Evolutionary conservation across 2,329 filamentous ascomycete species (phyloP).

Genomic region (Fusarium floridanum): DNA sequence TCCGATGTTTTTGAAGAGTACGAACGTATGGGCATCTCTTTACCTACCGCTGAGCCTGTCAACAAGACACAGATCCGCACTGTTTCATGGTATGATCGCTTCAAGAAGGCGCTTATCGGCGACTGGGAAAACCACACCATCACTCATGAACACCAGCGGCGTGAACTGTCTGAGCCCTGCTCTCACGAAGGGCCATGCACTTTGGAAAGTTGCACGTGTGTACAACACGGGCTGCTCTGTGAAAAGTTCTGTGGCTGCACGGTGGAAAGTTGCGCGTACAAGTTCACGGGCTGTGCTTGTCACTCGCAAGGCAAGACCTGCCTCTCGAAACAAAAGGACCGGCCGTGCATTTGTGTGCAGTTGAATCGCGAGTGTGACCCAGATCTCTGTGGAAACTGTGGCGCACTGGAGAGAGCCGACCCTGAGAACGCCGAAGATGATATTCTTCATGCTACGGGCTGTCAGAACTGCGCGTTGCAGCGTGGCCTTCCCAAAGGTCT

Average conservation of each 20-base stretch:
- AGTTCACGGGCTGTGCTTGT: slow-evolving; percentile 77
- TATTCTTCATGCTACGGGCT: slow-evolving; percentile 68
- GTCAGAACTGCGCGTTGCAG: slow-evolving; percentile 80
- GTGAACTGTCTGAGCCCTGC: slow-evolving; percentile 74
- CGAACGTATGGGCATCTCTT: slow-evolving; percentile 39
- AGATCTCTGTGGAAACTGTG: slow-evolving; percentile 78
- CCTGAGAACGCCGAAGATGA: slow-evolving; percentile 74
- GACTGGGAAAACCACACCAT: slow-evolving; percentile 69
- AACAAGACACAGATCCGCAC: slow-evolving; percentile 57
- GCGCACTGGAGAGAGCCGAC: slow-evolving; percentile 76
- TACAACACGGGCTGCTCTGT: slow-evolving; percentile 71
- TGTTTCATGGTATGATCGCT: slow-evolving; percentile 68
- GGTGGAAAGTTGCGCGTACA: slow-evolving; percentile 69
- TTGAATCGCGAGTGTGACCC: slow-evolving; percentile 86
- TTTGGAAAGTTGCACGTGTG: slow-evolving; percentile 72
- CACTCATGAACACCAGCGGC: slow-evolving; percentile 67
- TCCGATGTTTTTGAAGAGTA: slow-evolving; percentile 61
- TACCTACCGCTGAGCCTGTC: slow-evolving; percentile 42
- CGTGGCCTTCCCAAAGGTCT: slow-evolving; percentile 74
- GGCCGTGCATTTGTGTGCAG: slow-evolving; percentile 76
- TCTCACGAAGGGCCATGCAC: slow-evolving; percentile 77
- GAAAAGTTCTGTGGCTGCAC: slow-evolving; percentile 79
- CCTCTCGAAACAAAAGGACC: slow-evolving; percentile 66
- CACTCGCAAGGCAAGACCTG: slow-evolving; percentile 71
- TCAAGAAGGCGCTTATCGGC: slow-evolving; percentile 65